phyloP scores from a whole-genome alignment of 768 basidiomycete species.

The Pholiota conissans region DNA sequence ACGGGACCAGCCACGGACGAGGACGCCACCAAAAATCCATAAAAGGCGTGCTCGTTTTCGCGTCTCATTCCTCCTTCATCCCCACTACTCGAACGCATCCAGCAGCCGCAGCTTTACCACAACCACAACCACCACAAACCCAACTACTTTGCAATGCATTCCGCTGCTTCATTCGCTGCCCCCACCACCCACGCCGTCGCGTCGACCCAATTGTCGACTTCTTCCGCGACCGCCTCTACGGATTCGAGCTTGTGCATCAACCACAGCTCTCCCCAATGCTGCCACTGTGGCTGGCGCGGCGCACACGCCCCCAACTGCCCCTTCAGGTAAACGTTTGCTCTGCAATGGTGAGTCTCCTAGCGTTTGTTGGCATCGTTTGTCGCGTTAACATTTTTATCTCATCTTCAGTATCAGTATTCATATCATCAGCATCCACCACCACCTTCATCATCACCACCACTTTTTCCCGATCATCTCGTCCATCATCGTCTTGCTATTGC shows the following conservation, averaged over 20 bases:
- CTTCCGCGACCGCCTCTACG: slow-evolving; percentile 23
- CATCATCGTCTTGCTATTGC: slow-evolving; percentile 16
- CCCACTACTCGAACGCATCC: slow-evolving; percentile 11
- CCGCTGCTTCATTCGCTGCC: slow-evolving; percentile 12
- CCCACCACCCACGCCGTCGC: slow-evolving; percentile 17
- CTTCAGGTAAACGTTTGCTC: slow-evolving; percentile 17
- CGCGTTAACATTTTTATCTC: slow-evolving; percentile 1
- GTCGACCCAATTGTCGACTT: slow-evolving; percentile 13
- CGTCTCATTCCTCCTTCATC: slow-evolving; percentile 19
- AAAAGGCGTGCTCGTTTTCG: slow-evolving; percentile 30
- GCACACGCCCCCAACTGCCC: slow-evolving; percentile 60
- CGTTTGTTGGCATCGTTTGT: slow-evolving; percentile 5
- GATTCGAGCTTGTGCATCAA: slow-evolving; percentile 22
- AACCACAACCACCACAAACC: slow-evolving; percentile 19
- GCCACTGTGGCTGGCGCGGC: slow-evolving; percentile 75
- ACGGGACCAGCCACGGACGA: slow-evolving; percentile 34
- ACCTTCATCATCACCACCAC: no score
- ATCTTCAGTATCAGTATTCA: slow-evolving; percentile 4
- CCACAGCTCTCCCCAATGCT: slow-evolving; percentile 71
- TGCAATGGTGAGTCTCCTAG: slow-evolving; percentile 12
- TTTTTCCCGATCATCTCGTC: slow-evolving; percentile 8
- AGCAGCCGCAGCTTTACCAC: slow-evolving; percentile 8
- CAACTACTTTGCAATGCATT: slow-evolving; percentile 14
- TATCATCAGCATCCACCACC: slow-evolving; percentile 9
- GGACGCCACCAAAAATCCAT: slow-evolving; percentile 32